These are phyloP conservation scores for Rhodotorula paludigena DNA, from an alignment of 768 basidiomycete genomes.

Conservation along the genomic window DNA sequence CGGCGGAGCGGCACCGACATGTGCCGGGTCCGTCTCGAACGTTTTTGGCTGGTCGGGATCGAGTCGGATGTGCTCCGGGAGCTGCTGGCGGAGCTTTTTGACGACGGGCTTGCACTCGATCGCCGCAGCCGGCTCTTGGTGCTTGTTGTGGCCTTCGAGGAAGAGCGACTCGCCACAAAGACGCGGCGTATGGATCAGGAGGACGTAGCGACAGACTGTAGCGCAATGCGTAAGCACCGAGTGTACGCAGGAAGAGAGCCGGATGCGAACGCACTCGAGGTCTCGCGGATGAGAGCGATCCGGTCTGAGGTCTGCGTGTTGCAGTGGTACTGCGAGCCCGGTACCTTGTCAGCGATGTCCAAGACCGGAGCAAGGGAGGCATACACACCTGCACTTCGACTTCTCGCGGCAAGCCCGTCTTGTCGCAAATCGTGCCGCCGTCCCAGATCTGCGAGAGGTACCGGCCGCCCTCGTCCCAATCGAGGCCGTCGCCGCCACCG, in stretches of 20 bases:
- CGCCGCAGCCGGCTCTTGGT: slow-evolving; percentile 58
- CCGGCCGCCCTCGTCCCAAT: slow-evolving; percentile 44
- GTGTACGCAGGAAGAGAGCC: slow-evolving; percentile 4
- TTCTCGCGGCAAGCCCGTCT: slow-evolving; percentile 77
- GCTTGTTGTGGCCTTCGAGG: slow-evolving; percentile 64
- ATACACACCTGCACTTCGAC: slow-evolving; percentile 83
- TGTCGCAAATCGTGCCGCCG: slow-evolving; percentile 81
- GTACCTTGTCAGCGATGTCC: no score
- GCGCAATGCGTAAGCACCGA: not conserved
- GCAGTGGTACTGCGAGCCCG: slow-evolving; percentile 42
- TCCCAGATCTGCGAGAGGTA: slow-evolving; percentile 71
- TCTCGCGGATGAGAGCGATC: slow-evolving; percentile 43
- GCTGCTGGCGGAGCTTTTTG: not conserved
- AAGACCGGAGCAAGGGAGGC: slow-evolving; percentile 18
- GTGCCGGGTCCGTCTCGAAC: rapidly evolving
- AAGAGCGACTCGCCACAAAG: slow-evolving; percentile 91
- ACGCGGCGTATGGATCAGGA: slow-evolving; percentile 90
- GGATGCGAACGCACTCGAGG: slow-evolving; percentile 33
- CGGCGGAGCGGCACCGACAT: no score
- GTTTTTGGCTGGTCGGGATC: no score
- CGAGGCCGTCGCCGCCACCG: slow-evolving; percentile 57
- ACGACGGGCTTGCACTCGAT: slow-evolving; percentile 37
- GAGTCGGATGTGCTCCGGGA: not conserved
- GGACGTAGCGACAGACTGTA: slow-evolving; percentile 87
- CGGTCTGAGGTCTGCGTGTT: slow-evolving; percentile 41